Base-by-base conservation (phyloP, 768 basidiomycete species). In the Botryobasidium botryosum region DNA sequence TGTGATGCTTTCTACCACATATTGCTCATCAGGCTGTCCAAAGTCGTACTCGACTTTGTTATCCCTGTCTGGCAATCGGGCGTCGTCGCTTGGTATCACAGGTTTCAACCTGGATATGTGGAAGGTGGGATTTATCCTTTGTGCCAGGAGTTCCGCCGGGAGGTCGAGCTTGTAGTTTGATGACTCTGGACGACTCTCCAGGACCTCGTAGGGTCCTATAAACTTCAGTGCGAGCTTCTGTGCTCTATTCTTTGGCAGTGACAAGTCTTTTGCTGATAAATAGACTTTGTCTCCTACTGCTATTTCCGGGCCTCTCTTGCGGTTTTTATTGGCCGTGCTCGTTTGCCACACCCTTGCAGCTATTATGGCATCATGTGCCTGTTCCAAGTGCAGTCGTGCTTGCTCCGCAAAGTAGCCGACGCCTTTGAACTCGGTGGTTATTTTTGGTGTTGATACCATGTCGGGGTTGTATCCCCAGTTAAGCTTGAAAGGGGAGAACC, bases 331-430 rank as follows among this genome's bases (percentile, higher is more conserved):
- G 0, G 49, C 41, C 5, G 37, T 6, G 4, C 35, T 18, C 12
- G 50, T 51, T 28, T 53, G 53, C 5, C 32, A 12, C 5, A 53
- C 46, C 3, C 52, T 44, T 27, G 29, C 33, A 12, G 35, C 48
- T 12, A 56, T 51, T 23, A 56, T 50, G 2, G 55, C 47, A 33
- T 55, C 54, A 24, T 55, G 54, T 1, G 54, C 54, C 7, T 10
- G 13, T 12, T 35, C 25, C 15, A 52, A 17, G 24, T 39, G 31
- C 2, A 17, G 20, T 18, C 35, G 24, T 4, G 47, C 43, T 23
- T 18, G 27, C 20, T 42, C 20, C 18, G 35, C 51, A 40, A 51
- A 52, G 5, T 29, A 13, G 7, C 21, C 18, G 18, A 51, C 39
- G 6, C 51, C 51, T 8, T n/a, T n/a, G 15, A 21, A 12, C 10